These are phyloP conservation scores for Cryptococcus neoformans DNA, from an alignment of 1,284 basidiomycete species.

Conservation along the genomic window DNA sequence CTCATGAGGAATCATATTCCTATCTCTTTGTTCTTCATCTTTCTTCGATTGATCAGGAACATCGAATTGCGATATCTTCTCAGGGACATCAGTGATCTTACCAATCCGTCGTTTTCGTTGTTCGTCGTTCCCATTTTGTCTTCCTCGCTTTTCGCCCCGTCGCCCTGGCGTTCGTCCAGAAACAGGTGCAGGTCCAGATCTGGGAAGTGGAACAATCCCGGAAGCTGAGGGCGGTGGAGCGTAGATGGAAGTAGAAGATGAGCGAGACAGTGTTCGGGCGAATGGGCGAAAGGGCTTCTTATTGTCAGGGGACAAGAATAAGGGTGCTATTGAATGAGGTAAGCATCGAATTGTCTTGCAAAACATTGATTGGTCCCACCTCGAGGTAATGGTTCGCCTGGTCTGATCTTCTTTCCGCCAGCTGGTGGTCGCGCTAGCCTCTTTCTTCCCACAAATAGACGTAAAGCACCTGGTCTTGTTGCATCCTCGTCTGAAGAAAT, in stretches of 20 bases:
- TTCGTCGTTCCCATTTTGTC: slow-evolving; percentile 12
- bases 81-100: slow-evolving; percentile 15
- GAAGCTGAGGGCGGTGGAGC: slow-evolving; percentile 8
- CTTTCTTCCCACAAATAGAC: slow-evolving; percentile 33
- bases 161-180: slow-evolving; percentile 37
- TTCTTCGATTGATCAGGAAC: no score
- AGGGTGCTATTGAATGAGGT: background rate
- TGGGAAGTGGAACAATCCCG: no score
- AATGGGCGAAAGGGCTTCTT: slow-evolving; percentile 25
- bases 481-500: background rate
- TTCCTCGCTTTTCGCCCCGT: slow-evolving; percentile 39
- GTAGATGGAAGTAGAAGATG: slow-evolving; percentile 24
- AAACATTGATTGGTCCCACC: slow-evolving; percentile 20
- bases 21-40: background rate
- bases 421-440: slow-evolving; percentile 20
- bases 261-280: slow-evolving; percentile 33
- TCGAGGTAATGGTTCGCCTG: slow-evolving; percentile 49
- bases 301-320: slow-evolving; percentile 31
- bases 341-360: background rate
- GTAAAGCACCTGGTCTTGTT: slow-evolving; percentile 9
- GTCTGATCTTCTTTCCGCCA: slow-evolving; percentile 34
- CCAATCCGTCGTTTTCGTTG: slow-evolving; percentile 26
- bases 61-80: no score
- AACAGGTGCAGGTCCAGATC: slow-evolving; percentile 8
- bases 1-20: background rate